Percentiles rank a stretch among this genome's conserved stretches.
These are phyloP conservation scores for Lablab purpureus DNA, from an alignment of 306 rosid species.

Conservation along the genomic window DNA sequence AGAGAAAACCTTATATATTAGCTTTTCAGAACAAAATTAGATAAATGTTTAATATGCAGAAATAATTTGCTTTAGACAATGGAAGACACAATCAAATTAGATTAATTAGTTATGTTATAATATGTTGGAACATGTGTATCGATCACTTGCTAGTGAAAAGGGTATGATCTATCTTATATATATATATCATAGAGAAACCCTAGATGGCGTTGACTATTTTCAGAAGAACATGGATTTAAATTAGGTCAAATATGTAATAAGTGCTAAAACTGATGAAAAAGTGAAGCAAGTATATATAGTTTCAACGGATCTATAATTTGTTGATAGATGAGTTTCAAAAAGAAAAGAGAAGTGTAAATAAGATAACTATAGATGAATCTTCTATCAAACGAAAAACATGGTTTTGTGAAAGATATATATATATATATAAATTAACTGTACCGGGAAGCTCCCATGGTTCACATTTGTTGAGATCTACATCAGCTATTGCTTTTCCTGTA, in stretches of 20 bases:
- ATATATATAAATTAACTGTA: too few species aligned
- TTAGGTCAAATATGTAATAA: background rate
- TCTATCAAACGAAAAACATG: background rate
- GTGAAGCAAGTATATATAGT: background rate
- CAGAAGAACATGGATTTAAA: background rate
- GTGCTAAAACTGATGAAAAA: background rate
- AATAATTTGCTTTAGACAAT: too few species aligned
- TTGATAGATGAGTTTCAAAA: background rate
- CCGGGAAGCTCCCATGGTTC: slow-evolving; percentile 99
- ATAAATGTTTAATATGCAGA: too few species aligned
- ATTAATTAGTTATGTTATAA: background rate
- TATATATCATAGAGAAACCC: slow-evolving; percentile 29
- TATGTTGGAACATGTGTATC: background rate
- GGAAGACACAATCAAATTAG: background rate
- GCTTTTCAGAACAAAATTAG: background rate
- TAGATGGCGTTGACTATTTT: slow-evolving; percentile 29
- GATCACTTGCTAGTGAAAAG: background rate
- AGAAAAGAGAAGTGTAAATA: background rate
- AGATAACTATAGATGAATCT: background rate
- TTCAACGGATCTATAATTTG: slow-evolving; percentile 10
- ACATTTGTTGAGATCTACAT: slow-evolving; percentile 94
- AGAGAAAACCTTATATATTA: background rate
- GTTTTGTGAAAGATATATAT: background rate
- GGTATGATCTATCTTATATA: background rate
- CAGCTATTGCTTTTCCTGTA: slow-evolving; percentile 78